Evolutionary conservation across 2,329 filamentous ascomycete species (phyloP).

Genomic region (Raffaelea arxii): DNA sequence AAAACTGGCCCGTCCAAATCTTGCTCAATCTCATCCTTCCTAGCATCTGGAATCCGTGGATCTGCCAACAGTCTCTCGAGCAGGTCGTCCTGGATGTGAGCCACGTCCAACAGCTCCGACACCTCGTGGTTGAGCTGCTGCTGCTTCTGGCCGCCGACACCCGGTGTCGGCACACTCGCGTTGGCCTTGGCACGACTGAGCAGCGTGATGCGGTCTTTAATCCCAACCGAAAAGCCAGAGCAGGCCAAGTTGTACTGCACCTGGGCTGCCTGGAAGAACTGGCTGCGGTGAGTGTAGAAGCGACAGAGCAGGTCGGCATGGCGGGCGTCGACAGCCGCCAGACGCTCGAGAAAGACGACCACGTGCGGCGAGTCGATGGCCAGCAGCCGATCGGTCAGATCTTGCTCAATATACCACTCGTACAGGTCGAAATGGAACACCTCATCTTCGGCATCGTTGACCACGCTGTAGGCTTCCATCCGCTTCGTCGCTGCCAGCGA

Average conservation of each 20-base stretch:
- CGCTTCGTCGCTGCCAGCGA: constrained; percentile 70
- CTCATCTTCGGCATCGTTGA: constrained; percentile 80
- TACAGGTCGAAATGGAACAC: constrained; percentile 96
- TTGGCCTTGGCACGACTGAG: constrained; percentile 88
- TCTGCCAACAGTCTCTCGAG: constrained; percentile 70
- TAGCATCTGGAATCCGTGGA: constrained; percentile 53
- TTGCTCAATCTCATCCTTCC: constrained; percentile 52
- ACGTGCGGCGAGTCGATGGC: constrained; percentile 79
- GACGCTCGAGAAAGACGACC: constrained; percentile 71
- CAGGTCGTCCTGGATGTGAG: constrained; percentile 89
- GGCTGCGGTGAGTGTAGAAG: constrained; percentile 77
- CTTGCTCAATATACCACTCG: constrained; percentile 87
- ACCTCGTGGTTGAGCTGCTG: constrained; percentile 81
- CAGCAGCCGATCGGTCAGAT: constrained; percentile 77
- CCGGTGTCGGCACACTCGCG: constrained; percentile 70
- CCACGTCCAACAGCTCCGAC: constrained; percentile 78
- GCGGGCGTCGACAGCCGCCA: constrained; percentile 59
- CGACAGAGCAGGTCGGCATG: constrained; percentile 89
- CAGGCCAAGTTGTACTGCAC: constrained; percentile 79
- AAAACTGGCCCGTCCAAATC: constrained; percentile 71
- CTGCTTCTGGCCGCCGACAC: constrained; percentile 68
- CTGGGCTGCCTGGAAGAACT: constrained; percentile 77
- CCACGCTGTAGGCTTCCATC: constrained; percentile 81
- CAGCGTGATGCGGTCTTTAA: constrained; percentile 81
- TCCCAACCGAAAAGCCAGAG: constrained; percentile 68